Conservation (phyloP, 164 flowering plant genomes). For the Berberis thunbergii region DNA sequence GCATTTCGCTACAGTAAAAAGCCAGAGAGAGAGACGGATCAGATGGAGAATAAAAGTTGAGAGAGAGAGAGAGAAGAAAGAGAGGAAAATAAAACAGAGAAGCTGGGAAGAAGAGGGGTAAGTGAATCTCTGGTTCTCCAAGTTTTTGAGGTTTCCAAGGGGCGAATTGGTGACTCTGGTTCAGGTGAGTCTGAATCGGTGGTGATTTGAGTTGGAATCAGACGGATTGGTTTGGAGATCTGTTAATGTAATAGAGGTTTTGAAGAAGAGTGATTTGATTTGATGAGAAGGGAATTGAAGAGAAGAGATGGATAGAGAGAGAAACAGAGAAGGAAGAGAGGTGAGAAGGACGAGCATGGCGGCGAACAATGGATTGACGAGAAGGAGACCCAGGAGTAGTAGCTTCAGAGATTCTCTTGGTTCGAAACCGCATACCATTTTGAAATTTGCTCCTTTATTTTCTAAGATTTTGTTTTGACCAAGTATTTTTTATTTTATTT, state of each 20-base stretch:
- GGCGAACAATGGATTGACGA: slow-evolving; percentile 51
- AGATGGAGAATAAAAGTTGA: not conserved
- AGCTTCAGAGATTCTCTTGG: slow-evolving; percentile 91
- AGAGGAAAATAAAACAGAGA: not conserved
- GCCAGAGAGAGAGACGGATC: not conserved
- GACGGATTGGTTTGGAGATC: not conserved
- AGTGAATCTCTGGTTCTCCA: not conserved
- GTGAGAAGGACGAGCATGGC: slow-evolving; percentile 52
- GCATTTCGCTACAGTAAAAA: not conserved
- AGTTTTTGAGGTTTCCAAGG: not conserved
- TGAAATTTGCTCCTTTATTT: not conserved
- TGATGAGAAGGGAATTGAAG: not conserved
- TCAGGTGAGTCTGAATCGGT: not conserved
- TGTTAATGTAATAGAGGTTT: not conserved
- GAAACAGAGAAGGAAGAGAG: slow-evolving; percentile 30
- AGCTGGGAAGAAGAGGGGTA: not conserved
- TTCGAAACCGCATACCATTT: slow-evolving; percentile 14
- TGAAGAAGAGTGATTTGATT: not conserved
- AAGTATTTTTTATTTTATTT: slow-evolving; percentile 3
- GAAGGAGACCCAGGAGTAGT: slow-evolving; percentile 60
- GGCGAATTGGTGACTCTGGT: not conserved
- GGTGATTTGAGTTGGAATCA: not conserved
- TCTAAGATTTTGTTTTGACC: not conserved
- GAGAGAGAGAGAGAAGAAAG: not conserved
- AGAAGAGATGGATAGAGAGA: slow-evolving; percentile 54